phyloP scores from a whole-genome alignment of 2,329 filamentous ascomycete species.

The Fusarium beomiforme region DNA sequence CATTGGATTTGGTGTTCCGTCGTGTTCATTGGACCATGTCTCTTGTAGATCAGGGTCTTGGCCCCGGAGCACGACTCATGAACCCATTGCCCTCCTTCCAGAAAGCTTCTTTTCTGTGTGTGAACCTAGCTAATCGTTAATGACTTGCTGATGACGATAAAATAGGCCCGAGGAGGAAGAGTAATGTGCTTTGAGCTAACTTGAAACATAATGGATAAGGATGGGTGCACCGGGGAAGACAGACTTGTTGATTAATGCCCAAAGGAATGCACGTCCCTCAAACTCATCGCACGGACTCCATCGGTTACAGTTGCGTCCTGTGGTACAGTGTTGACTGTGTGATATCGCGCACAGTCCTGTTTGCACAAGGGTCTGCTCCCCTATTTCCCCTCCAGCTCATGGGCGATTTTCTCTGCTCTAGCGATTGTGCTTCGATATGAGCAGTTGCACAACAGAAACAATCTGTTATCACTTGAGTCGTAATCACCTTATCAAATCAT shows the following conservation, averaged over 20 bases:
- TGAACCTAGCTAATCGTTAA: neutral
- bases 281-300: slow-evolving; percentile 30
- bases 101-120: slow-evolving; percentile 6
- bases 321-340: slow-evolving; percentile 24
- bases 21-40: neutral
- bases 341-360: slow-evolving; percentile 7
- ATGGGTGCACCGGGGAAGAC: slow-evolving; percentile 2
- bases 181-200: slow-evolving; percentile 33
- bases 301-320: slow-evolving; percentile 11
- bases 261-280: slow-evolving; percentile 32
- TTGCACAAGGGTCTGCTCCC: slow-evolving; percentile 21
- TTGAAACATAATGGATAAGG: slow-evolving; percentile 41
- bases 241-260: slow-evolving; percentile 29
- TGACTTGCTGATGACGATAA: neutral
- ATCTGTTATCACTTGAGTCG: neutral
- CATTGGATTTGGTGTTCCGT: slow-evolving; percentile 2
- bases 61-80: slow-evolving; percentile 17
- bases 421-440: neutral
- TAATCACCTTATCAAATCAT: neutral
- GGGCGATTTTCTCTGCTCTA: neutral
- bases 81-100: neutral
- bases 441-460: neutral
- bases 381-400: slow-evolving; percentile 22
- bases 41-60: slow-evolving; percentile 22
- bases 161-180: slow-evolving; percentile 1